A percentile compares a stretch with the other conserved stretches of the same genome.
phyloP scores from a whole-genome alignment of 768 basidiomycete genomes.

The Auriculariales sp. region DNA sequence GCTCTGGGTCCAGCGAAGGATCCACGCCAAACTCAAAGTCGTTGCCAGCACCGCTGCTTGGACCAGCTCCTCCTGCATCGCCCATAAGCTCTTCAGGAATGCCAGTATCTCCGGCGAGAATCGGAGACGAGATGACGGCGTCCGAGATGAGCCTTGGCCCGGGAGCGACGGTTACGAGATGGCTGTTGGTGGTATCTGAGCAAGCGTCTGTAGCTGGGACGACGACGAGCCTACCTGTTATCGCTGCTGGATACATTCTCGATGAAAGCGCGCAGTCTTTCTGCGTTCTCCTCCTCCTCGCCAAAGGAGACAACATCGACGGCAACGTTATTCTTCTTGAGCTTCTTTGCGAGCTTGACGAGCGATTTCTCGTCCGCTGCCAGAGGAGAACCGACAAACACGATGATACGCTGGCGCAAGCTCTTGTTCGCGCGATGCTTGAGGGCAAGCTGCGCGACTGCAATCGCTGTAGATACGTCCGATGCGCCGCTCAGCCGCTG shows the following conservation, averaged over 20 bases:
- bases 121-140: conserved; percentile 59
- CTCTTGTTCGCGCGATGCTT: conserved; percentile 99
- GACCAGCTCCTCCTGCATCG: conserved; percentile 18
- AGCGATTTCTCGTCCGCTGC: conserved; percentile 66
- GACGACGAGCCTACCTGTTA: conserved; percentile 53
- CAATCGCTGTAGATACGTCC: conserved; percentile 82
- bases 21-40: conserved; percentile 86
- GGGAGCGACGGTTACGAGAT: conserved; percentile 66
- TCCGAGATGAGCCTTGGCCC: conserved; percentile 73
- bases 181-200: conserved; percentile 28
- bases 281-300: conserved; percentile 65
- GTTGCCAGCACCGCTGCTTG: conserved; percentile 27
- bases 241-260: conserved; percentile 70
- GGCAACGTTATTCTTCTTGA: conserved; percentile 99
- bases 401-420: conserved; percentile 87
- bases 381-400: conserved; percentile 79
- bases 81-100: conserved; percentile 48
- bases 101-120: conserved; percentile 60
- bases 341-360: conserved; percentile 84
- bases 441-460: conserved; percentile 87
- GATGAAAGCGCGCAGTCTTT: conserved; percentile 64
- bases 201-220: neutral
- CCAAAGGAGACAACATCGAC: conserved; percentile 86
- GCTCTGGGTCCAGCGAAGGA: conserved; percentile 87
- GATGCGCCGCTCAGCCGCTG: conserved; percentile 64